phyloP scores from a whole-genome alignment of 2,329 filamentous ascomycete genomes.

The Colletotrichum sp. region DNA sequence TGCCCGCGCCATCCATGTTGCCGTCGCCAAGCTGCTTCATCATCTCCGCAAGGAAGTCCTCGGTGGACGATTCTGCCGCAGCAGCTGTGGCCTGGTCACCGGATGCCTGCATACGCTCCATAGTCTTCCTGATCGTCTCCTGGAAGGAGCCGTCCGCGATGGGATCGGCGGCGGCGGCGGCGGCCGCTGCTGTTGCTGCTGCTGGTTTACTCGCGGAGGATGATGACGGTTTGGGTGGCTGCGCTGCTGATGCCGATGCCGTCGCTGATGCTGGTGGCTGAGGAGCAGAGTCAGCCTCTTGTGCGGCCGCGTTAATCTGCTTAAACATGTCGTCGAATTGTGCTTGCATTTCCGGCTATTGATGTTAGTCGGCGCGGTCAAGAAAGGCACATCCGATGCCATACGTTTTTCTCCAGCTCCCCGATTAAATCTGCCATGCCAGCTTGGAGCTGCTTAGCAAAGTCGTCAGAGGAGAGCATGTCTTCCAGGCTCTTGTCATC shows the following conservation, averaged over 20 bases:
- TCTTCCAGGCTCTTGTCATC: slow-evolving; percentile 38
- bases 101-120: slow-evolving; percentile 94
- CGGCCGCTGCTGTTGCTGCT: slow-evolving; percentile 24
- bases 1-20: slow-evolving; percentile 57
- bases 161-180: slow-evolving; percentile 31
- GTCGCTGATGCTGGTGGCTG: slow-evolving; percentile 25
- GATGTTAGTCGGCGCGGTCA: neutral
- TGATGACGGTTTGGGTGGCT: slow-evolving; percentile 27
- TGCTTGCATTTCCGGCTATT: slow-evolving; percentile 72
- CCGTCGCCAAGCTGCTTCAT: slow-evolving; percentile 83
- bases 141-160: slow-evolving; percentile 75
- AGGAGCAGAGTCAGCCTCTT: slow-evolving; percentile 15
- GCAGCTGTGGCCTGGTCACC: slow-evolving; percentile 85
- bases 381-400: neutral
- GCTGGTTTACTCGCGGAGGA: slow-evolving; percentile 15
- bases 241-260: slow-evolving; percentile 24
- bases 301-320: slow-evolving; percentile 64
- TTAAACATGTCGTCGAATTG: slow-evolving; percentile 82
- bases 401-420: slow-evolving; percentile 59
- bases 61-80: slow-evolving; percentile 65
- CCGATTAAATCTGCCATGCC: slow-evolving; percentile 87
- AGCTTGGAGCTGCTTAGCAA: slow-evolving; percentile 84
- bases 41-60: slow-evolving; percentile 91
- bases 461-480: slow-evolving; percentile 71
- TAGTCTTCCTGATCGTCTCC: slow-evolving; percentile 89